Evolutionary conservation across 495 filamentous ascomycete genomes (phyloP).

Genomic region (Aspergillus cavernicola): DNA sequence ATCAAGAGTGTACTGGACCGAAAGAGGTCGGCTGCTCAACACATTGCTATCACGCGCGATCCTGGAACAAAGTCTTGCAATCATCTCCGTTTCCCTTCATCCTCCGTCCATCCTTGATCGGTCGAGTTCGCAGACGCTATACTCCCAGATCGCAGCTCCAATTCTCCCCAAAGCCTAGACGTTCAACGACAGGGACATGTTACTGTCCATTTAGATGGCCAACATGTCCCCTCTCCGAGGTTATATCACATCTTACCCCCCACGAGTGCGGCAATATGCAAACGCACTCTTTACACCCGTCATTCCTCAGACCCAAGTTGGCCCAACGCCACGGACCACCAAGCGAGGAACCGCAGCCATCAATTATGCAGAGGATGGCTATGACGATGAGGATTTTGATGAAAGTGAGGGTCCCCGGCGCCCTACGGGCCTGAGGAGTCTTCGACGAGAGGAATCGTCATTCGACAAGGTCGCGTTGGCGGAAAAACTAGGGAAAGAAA

Average conservation of each 20-base stretch:
- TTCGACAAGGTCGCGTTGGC: slow-evolving; percentile 56
- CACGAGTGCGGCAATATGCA: slow-evolving; percentile 83
- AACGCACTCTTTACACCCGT: slow-evolving; percentile 91
- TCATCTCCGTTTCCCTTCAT: slow-evolving; percentile 1
- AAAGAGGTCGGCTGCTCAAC: background rate
- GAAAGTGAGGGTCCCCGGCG: slow-evolving; percentile 75
- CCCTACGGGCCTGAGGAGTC: slow-evolving; percentile 79
- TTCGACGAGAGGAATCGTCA: slow-evolving; percentile 70
- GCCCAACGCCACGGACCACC: slow-evolving; percentile 75
- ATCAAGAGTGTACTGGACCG: background rate
- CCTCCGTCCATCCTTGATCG: background rate
- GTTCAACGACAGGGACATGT: slow-evolving; percentile 37
- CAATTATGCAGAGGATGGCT: slow-evolving; percentile 96
- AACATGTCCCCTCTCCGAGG: slow-evolving; percentile 72
- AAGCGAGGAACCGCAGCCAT: slow-evolving; percentile 95
- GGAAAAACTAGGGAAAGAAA: slow-evolving; percentile 82
- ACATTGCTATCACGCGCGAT: background rate
- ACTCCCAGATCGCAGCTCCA: slow-evolving; percentile 8
- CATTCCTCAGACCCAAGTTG: slow-evolving; percentile 62
- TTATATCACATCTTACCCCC: slow-evolving; percentile 86
- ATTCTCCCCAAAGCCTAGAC: slow-evolving; percentile 4
- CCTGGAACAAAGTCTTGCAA: background rate
- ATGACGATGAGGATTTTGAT: slow-evolving; percentile 91
- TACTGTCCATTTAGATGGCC: slow-evolving; percentile 33
- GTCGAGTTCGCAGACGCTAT: slow-evolving; percentile 13